Conservation (phyloP, 495 filamentous ascomycete species). For the Penicillium riverlandense region DNA sequence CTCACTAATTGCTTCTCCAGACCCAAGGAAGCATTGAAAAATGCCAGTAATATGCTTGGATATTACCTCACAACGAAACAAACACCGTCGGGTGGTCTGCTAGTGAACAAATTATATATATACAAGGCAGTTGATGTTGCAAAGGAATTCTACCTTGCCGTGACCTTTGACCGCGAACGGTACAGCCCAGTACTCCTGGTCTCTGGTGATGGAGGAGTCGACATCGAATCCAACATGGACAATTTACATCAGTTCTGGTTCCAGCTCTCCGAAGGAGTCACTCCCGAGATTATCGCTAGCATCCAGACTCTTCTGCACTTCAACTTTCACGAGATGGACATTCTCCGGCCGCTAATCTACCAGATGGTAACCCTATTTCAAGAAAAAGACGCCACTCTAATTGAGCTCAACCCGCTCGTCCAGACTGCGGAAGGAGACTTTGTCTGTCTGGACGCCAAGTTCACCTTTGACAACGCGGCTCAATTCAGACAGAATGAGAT, state of each 20-base stretch:
- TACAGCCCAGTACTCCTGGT: conserved; percentile 20
- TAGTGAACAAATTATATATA: conserved; percentile 28
- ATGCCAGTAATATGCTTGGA: conserved; percentile 27
- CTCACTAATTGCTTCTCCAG: neutral
- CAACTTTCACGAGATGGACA: conserved; percentile 14
- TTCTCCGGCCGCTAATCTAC: conserved; percentile 13
- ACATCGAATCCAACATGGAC: conserved; percentile 24
- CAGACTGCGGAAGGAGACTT: conserved; percentile 17
- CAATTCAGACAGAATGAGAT: conserved; percentile 17
- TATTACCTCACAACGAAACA: conserved; percentile 24
- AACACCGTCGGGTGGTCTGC: conserved; percentile 20
- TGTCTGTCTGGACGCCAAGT: conserved; percentile 24
- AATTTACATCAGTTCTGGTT: conserved; percentile 22
- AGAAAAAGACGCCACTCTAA: conserved; percentile 25
- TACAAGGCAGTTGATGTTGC: conserved; percentile 19
- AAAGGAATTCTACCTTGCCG: conserved; percentile 25
- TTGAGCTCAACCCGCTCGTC: conserved; percentile 29
- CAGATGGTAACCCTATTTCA: conserved; percentile 21
- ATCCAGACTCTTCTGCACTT: conserved; percentile 19
- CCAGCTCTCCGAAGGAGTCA: conserved; percentile 14
- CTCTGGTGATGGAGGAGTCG: conserved; percentile 19
- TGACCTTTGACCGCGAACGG: conserved; percentile 26
- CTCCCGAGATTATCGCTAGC: conserved; percentile 10
- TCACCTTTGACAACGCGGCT: conserved; percentile 22
- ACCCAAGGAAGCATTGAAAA: conserved; percentile 20